Conservation (phyloP, 805 yeast species). For the Scheffersomyces stipitis region DNA sequence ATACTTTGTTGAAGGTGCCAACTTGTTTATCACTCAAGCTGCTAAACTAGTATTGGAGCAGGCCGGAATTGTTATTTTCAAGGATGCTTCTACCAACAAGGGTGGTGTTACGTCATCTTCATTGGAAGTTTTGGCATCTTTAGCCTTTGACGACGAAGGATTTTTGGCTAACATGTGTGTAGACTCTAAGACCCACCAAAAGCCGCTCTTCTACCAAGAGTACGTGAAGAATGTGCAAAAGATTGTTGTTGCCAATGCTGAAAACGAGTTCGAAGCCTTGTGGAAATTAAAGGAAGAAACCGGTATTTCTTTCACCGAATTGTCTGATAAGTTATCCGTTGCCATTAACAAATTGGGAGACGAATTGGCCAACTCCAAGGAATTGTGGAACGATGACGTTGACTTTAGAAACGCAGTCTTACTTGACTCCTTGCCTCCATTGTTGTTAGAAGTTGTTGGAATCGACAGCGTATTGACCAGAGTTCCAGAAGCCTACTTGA, state of each 20-base stretch:
- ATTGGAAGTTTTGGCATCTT: conserved; percentile 90
- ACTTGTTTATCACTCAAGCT: conserved; percentile 89
- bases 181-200: conserved; percentile 47
- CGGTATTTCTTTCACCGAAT: conserved; percentile 60
- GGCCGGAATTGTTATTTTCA: conserved; percentile 84
- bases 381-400: conserved; percentile 80
- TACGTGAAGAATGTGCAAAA: conserved; percentile 84
- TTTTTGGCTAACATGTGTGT: conserved; percentile 81
- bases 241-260: conserved; percentile 74
- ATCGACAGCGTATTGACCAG: conserved; percentile 66
- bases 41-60: conserved; percentile 85
- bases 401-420: conserved; percentile 76
- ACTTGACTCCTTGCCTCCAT: conserved; percentile 71
- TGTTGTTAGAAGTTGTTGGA: conserved; percentile 66
- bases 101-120: conserved; percentile 99
- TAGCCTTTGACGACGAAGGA: conserved; percentile 82
- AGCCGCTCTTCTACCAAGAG: conserved; percentile 74
- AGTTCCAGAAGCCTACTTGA: conserved; percentile 85
- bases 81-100: conserved; percentile 96
- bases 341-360: conserved; percentile 85
- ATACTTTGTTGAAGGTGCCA: conserved; percentile 96
- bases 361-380: conserved; percentile 76
- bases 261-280: conserved; percentile 79
- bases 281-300: conserved; percentile 73
- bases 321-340: conserved; percentile 80